These are phyloP conservation scores for Vaccinium vitisidaea DNA, from an alignment of 148 eudicot species.

Conservation along the genomic window DNA sequence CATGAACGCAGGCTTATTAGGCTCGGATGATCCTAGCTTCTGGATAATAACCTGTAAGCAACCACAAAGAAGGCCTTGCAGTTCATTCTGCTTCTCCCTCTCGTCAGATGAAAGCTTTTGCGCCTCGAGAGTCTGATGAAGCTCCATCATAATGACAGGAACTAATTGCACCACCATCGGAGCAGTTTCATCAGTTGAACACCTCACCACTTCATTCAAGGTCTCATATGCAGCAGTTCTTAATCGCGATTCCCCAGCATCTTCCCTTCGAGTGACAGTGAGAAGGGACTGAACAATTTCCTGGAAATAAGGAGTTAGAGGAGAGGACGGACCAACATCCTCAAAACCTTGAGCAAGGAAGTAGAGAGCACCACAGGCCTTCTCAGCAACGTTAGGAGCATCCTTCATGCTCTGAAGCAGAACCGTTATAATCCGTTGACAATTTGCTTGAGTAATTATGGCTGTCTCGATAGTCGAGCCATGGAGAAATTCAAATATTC, in stretches of 20 bases:
- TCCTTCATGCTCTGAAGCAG: conserved; percentile 87
- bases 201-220: conserved; percentile 89
- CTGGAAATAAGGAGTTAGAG: conserved; percentile 77
- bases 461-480: conserved; percentile 68
- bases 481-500: conserved; percentile 89
- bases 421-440: conserved; percentile 81
- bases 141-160: conserved; percentile 89
- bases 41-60: conserved; percentile 92
- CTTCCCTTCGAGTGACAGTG: conserved; percentile 80
- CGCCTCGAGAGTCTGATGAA: conserved; percentile 77
- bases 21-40: conserved; percentile 77
- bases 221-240: conserved; percentile 94
- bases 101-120: conserved; percentile 77
- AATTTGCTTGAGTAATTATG: conserved; percentile 68
- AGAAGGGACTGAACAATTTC: conserved; percentile 87
- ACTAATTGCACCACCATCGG: conserved; percentile 75
- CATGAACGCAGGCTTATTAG: conserved; percentile 58
- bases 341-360: conserved; percentile 93
- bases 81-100: conserved; percentile 72
- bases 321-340: conserved; percentile 68
- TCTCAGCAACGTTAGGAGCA: conserved; percentile 91
- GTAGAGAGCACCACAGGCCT: conserved; percentile 95
- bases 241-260: conserved; percentile 80
- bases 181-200: conserved; percentile 87
- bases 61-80: conserved; percentile 96